Percentiles rank a stretch among this genome's conserved stretches.
phyloP scores from a whole-genome alignment of 2,329 filamentous ascomycete genomes.

The Pseudopithomyces maydicus region DNA sequence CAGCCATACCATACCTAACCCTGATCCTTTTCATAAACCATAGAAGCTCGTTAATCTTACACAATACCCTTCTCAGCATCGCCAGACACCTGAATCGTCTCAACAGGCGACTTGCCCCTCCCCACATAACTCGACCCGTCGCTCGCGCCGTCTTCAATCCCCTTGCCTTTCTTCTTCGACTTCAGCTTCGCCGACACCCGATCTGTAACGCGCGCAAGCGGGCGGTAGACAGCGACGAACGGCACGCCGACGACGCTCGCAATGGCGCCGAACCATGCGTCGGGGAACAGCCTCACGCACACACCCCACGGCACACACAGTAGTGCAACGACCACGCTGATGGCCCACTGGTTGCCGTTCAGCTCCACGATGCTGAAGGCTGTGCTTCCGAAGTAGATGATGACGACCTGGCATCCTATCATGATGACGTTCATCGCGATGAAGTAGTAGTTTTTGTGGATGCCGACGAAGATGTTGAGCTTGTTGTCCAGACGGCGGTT shows the following conservation, averaged over 20 bases:
- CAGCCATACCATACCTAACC: no score
- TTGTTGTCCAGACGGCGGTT: constrained; percentile 66
- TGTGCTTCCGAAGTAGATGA: constrained; percentile 59
- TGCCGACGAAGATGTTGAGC: constrained; percentile 65
- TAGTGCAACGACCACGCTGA: constrained; percentile 56
- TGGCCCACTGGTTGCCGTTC: constrained; percentile 60
- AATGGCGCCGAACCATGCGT: constrained; percentile 37
- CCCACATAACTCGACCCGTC: constrained; percentile 15
- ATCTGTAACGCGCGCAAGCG: constrained; percentile 18
- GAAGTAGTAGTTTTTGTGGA: constrained; percentile 63
- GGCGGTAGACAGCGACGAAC: constrained; percentile 29
- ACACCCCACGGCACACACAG: constrained; percentile 58
- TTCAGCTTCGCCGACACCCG: constrained; percentile 16
- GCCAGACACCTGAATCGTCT: constrained; percentile 10
- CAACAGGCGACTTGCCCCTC: constrained; percentile 21
- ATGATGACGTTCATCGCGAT: constrained; percentile 62
- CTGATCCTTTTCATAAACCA: no score
- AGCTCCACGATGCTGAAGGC: constrained; percentile 59
- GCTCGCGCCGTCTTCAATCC: constrained; percentile 7
- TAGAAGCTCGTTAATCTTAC: no score
- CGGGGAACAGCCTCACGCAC: constrained; percentile 57
- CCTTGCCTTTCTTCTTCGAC: constrained; percentile 16
- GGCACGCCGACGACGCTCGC: constrained; percentile 30
- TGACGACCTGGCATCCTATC: constrained; percentile 61
- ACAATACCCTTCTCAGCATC: constrained; percentile 22